Conservation (phyloP, 345 rosid species). For the Eucalyptus shirleyi region DNA sequence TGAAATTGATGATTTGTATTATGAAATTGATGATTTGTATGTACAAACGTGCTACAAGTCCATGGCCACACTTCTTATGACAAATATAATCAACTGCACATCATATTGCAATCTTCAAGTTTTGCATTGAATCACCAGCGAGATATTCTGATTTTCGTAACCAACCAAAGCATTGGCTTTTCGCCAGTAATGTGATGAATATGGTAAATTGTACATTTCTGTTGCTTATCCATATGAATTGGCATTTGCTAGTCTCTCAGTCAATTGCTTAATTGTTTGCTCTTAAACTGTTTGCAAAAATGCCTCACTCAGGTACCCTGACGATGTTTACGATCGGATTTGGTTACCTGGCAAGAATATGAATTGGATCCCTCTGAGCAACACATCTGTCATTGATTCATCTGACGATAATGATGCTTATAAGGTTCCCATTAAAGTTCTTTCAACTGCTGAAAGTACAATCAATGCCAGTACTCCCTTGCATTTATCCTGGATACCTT, state of each 20-base stretch:
- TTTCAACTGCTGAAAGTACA: fast-evolving
- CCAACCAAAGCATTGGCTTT: background rate
- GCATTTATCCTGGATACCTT: fast-evolving
- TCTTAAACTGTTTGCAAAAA: background rate
- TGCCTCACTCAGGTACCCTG: background rate
- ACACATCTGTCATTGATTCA: background rate
- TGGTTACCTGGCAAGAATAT: fast-evolving
- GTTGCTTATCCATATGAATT: background rate
- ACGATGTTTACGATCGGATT: background rate
- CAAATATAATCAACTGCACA: too few species aligned
- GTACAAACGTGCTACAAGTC: too few species aligned
- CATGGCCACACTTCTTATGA: too few species aligned
- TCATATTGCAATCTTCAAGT: too few species aligned
- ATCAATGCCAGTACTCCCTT: background rate
- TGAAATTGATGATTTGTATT: too few species aligned
- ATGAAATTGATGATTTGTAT: too few species aligned
- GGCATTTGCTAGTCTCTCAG: background rate
- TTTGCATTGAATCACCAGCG: too few species aligned
- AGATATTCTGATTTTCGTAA: too few species aligned
- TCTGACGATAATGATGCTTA: background rate
- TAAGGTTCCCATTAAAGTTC: background rate
- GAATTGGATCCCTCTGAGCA: fast-evolving
- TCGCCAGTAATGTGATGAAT: background rate
- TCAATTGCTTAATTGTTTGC: background rate
- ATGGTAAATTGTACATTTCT: background rate